phyloP scores from a whole-genome alignment of 2,329 filamentous ascomycete species.

The Neopestalotiopsis sp. region DNA sequence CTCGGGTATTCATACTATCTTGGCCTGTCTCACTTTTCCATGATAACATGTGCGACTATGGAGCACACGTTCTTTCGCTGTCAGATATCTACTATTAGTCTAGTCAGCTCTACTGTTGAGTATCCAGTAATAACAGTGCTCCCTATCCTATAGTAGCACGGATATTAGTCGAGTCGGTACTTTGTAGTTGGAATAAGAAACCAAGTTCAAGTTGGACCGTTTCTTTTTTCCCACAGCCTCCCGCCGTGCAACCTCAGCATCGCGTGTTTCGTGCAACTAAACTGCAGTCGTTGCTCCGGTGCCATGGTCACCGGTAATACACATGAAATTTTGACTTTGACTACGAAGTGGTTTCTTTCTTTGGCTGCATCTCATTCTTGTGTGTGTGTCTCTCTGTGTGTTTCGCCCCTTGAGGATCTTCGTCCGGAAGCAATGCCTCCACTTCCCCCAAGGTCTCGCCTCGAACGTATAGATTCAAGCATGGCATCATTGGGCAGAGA shows the following conservation, averaged over 20 bases:
- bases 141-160: not conserved
- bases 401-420: not conserved
- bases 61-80: not conserved
- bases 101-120: not conserved
- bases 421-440: not conserved
- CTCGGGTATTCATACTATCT: not conserved
- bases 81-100: not conserved
- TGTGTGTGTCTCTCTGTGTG: not conserved
- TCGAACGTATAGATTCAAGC: not conserved
- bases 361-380: not conserved
- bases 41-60: not conserved
- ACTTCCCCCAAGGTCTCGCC: not conserved
- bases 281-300: not conserved
- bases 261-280: not conserved
- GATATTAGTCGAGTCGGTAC: not conserved
- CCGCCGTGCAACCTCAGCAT: not conserved
- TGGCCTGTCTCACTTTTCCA: not conserved
- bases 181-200: slow-evolving; percentile 4
- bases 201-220: not conserved
- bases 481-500: not conserved
- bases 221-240: slow-evolving; percentile 2
- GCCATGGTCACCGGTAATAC: not conserved
- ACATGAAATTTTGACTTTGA: not conserved
- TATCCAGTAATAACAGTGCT: not conserved
- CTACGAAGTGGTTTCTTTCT: not conserved